Percentiles rank a stretch among this genome's conserved stretches.
These are phyloP conservation scores for Cucurbitaria berberidis DNA, from an alignment of 2,329 filamentous ascomycete species.

Conservation along the genomic window DNA sequence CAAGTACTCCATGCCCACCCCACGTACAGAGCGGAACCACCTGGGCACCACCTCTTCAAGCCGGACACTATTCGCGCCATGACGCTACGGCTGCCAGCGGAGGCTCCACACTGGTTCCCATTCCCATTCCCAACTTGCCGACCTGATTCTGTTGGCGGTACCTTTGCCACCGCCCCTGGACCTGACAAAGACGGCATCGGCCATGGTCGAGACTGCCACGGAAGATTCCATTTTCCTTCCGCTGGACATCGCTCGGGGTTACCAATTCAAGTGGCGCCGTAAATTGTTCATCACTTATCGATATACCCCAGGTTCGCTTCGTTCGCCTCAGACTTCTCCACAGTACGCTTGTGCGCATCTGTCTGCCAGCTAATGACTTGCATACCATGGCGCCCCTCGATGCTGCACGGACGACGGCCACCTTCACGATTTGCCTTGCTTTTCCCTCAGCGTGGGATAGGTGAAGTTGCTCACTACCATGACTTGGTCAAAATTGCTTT, in stretches of 20 bases:
- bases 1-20: background rate
- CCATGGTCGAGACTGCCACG: background rate
- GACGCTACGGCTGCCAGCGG: conserved; percentile 36
- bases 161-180: too few relatives aligned
- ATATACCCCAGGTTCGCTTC: conserved; percentile 36
- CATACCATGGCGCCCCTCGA: background rate
- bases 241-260: background rate
- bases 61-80: conserved; percentile 18
- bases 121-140: conserved; percentile 25
- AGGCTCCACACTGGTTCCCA: conserved; percentile 31
- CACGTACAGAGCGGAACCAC: too few relatives aligned
- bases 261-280: background rate
- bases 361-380: conserved; percentile 11
- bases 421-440: background rate
- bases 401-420: background rate
- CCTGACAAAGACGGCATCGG: background rate
- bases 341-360: conserved; percentile 38
- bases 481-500: too few relatives aligned
- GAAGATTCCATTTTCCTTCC: background rate
- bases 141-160: conserved; percentile 26
- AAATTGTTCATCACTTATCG: conserved; percentile 30
- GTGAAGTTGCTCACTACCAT: background rate
- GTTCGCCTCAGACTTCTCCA: conserved; percentile 26
- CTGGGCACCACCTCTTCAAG: too few relatives aligned
- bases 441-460: background rate